A percentile compares a stretch with the other conserved stretches of the same genome.
Evolutionary conservation across 2,329 filamentous ascomycete species (phyloP).

Genomic region (Clonostachys rosea): DNA sequence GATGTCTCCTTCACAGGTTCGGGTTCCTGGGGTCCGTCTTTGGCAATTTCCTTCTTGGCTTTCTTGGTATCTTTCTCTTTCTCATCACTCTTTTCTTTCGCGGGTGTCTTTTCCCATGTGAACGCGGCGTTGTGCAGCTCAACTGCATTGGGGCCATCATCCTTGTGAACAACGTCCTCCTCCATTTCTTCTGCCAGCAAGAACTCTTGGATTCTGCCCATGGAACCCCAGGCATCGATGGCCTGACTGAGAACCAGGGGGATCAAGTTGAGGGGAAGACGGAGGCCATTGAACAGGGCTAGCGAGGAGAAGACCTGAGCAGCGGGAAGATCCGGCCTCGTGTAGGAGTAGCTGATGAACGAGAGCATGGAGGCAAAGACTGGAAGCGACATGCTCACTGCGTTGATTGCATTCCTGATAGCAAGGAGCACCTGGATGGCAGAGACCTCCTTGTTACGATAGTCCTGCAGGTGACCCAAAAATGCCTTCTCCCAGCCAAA

Average conservation of each 20-base stretch:
- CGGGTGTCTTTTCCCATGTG: constrained; percentile 73
- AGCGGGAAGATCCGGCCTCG: constrained; percentile 64
- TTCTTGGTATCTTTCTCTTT: constrained; percentile 28
- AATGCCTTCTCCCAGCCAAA: constrained; percentile 95
- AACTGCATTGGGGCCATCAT: constrained; percentile 63
- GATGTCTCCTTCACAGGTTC: constrained; percentile 6
- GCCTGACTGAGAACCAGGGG: constrained; percentile 85
- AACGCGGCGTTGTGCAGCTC: constrained; percentile 71
- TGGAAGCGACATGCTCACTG: constrained; percentile 79
- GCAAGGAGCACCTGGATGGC: constrained; percentile 81
- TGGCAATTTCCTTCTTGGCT: constrained; percentile 11
- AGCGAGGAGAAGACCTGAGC: constrained; percentile 88
- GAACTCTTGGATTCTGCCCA: constrained; percentile 85
- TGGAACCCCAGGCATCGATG: constrained; percentile 81
- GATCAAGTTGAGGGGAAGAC: constrained; percentile 84
- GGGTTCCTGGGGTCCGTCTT: constrained; percentile 17
- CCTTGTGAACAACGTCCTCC: constrained; percentile 57
- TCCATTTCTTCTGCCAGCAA: constrained; percentile 79
- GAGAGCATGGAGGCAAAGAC: constrained; percentile 94
- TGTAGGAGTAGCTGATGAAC: constrained; percentile 76
- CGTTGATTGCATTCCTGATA: constrained; percentile 81
- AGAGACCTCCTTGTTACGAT: constrained; percentile 72
- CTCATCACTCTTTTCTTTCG: constrained; percentile 32
- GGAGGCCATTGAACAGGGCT: constrained; percentile 86
- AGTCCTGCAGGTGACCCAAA: constrained; percentile 66